phyloP scores from a whole-genome alignment of 208 protist species.

The Phytomonas serpens region DNA sequence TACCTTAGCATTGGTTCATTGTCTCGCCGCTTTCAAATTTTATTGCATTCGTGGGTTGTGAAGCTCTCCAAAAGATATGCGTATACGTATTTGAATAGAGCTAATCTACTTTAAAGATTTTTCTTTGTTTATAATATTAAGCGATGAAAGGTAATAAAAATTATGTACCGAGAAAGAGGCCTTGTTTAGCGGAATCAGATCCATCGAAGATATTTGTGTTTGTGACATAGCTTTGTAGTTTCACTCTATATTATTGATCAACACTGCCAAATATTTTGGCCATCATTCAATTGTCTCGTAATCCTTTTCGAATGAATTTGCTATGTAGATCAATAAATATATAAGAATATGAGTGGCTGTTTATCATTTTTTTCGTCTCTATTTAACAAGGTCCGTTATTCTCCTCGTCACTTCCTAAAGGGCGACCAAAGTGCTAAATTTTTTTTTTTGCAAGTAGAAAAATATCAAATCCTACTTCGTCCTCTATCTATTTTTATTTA shows the following conservation, averaged over 20 bases:
- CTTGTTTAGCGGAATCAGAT: background rate
- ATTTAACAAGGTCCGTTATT: background rate
- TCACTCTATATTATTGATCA: background rate
- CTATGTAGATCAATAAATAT: slow-evolving; percentile 4
- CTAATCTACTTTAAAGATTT: background rate
- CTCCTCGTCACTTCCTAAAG: background rate
- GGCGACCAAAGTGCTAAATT: background rate
- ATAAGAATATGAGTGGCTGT: background rate
- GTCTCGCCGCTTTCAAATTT: slow-evolving; percentile 10
- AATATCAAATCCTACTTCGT: background rate
- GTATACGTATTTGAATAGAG: background rate
- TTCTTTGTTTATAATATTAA: background rate
- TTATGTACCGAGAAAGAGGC: background rate
- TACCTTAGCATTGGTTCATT: slow-evolving; percentile 7
- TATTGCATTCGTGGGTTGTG: background rate
- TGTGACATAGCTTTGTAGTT: background rate
- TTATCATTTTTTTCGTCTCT: background rate
- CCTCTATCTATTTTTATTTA: background rate
- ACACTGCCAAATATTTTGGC: background rate
- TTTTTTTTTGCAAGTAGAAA: slow-evolving; percentile 6
- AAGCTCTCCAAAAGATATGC: background rate
- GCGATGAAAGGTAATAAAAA: slow-evolving; percentile 1
- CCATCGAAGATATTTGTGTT: background rate
- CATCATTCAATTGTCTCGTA: slow-evolving; percentile 1
- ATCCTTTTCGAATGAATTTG: background rate